Base-by-base conservation (phyloP, 2,329 filamentous ascomycete genomes). In the Penicillium brasilianum region DNA sequence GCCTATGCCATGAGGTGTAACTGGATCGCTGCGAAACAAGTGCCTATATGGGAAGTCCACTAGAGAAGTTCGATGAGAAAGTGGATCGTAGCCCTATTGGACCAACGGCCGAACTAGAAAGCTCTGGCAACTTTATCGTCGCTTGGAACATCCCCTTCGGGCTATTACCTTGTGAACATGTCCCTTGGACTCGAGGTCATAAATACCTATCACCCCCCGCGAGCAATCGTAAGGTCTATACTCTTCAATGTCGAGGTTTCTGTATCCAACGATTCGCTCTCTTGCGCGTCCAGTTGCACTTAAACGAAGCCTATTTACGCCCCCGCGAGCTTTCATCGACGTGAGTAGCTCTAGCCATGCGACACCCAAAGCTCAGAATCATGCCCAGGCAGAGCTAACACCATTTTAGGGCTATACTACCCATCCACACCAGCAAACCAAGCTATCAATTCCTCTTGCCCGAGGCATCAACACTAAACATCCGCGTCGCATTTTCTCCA, bases 131-230 rank as follows among this genome's bases (percentile, higher is more conserved):
- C 46, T 18, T 50, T 50, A 34, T 50, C 39, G 49, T 64, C 61
- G 61, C 55, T n/a, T 59, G 13, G 22, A 50, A 56, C 56, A 57
- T 39, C 62, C 62, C 32, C 22, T 62, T 62, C 22, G 51, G 59
- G 58, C 25, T 28, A 30, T 3, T 13, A 48, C 1, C 4, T 34
- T 48, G 28, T 22, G 43, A 36, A 39, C 22, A 53, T 48, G 48
- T 54, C 58, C 32, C 39, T 56, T 49, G 20, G 50, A 22, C 34
- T 25, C 22, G 20, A 39, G 34, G 9, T 5, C 18, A 39, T 37
- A 39, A 53, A 53, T 22, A 53, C 20, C 20, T 3, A 2, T 4
- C n/a, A 18, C 6, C n/a, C 48, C 14, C 48, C 30, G 10, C 30
- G 14, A 25, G 28, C 9, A 11, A 18, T 20, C 39, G 18, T 2